Percentiles rank a stretch among this genome's conserved stretches.
Conservation (phyloP, 257 asterid species). For the Solanum pinnatisectum region DNA sequence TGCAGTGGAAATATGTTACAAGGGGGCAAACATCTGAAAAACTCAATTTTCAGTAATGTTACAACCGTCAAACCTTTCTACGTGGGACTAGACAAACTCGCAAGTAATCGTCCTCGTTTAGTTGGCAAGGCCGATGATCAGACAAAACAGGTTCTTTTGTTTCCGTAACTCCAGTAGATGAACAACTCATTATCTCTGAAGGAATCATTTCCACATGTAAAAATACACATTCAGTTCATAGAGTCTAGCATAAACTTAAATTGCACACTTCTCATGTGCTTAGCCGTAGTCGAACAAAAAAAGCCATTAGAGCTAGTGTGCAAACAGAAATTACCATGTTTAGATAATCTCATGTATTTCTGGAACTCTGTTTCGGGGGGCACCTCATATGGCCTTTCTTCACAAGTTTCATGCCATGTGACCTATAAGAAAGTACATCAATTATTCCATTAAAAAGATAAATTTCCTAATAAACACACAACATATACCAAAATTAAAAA, state of each 20-base stretch:
- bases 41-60: not conserved
- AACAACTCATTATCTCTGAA: conserved; percentile 43
- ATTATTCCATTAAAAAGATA: not conserved
- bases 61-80: conserved; percentile 26
- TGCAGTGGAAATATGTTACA: not conserved
- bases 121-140: conserved; percentile 54
- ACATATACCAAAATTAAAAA: not conserved
- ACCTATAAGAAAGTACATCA: conserved; percentile 16
- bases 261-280: not conserved
- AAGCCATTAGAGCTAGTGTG: not conserved
- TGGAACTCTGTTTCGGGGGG: conserved; percentile 71
- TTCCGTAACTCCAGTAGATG: conserved; percentile 6
- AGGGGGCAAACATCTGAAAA: not conserved
- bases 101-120: conserved; percentile 42
- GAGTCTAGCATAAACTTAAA: not conserved
- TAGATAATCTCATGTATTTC: conserved; percentile 41
- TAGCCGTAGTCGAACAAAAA: not conserved
- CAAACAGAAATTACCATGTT: conserved; percentile 23
- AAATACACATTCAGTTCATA: not conserved
- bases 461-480: not conserved
- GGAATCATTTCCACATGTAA: not conserved
- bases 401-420: conserved; percentile 39
- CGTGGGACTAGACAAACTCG: conserved; percentile 62
- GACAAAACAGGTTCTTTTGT: conserved; percentile 18
- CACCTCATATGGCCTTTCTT: conserved; percentile 49